Base-by-base conservation (phyloP, 1,284 basidiomycete genomes). In the Boletus smithii region DNA sequence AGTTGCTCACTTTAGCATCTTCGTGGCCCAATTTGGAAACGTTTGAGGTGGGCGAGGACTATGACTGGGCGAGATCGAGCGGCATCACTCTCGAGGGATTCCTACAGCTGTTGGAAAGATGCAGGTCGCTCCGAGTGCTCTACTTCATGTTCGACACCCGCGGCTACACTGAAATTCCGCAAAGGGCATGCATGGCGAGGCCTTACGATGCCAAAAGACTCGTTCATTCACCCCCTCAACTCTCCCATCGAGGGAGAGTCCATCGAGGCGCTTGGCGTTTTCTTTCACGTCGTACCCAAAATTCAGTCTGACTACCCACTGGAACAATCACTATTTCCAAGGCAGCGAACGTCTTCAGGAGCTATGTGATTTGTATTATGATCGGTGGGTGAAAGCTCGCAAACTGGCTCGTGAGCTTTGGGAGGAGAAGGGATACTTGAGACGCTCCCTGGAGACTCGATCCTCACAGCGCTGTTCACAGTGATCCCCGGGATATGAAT, bases 1-100 rank as follows among this genome's bases (percentile, higher is more conserved):
- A 47, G 18, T 44, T 57, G 6, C 36, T 57, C 2, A n/a, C 7
- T 22, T 44, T 57, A 24, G 44, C 55, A 36, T 50, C 54, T 8
- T 54, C 42, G 8, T 57, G 55, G 54, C 44, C 55, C 0, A 29
- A 22, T 13, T 8, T 57, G 32, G 41, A 44, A 20, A 6, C 0
- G 2, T 37, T 51, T 6, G 16, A 30, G 9, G 27, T 55, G 26
- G 31, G 31, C 11, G 1, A 11, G 2, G 2, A 36, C 2, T 20
- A 13, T 30, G 42, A 37, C 17, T 56, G 46, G 43, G 20, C 37
- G 2, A 0, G 17, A 20, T 50, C 42, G 8, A 50, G 54, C 3
- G 37, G 14, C 4, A 39, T 57, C 33, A 55, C 51, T 20, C 55
- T 47, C 1, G 14, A 8, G 3, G 53, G 49, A n/a, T 55, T 56